These are phyloP conservation scores for Clitoria ternatea DNA, from an alignment of 306 rosid genomes.

Conservation along the genomic window DNA sequence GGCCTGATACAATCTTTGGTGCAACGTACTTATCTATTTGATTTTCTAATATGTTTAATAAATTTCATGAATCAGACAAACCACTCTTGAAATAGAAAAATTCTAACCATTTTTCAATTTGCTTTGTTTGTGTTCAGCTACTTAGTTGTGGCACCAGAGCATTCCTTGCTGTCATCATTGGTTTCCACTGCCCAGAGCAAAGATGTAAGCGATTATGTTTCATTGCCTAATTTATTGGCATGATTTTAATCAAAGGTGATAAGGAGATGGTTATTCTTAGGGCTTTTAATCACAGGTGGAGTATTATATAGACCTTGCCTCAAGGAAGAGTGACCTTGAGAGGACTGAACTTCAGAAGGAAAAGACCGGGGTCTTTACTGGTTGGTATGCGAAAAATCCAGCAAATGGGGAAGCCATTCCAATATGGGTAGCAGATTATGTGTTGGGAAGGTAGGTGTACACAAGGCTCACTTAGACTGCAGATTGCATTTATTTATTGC, in stretches of 20 bases:
- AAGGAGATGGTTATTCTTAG: slow-evolving; percentile 38
- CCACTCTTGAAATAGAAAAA: slow-evolving; percentile 13
- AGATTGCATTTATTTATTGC: slow-evolving; percentile 18
- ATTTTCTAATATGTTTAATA: slow-evolving; percentile 19
- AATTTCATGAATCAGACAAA: slow-evolving; percentile 21
- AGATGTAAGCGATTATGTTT: slow-evolving; percentile 47
- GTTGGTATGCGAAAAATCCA: slow-evolving; percentile 88
- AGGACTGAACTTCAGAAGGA: slow-evolving; percentile 99
- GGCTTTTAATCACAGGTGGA: slow-evolving; percentile 58
- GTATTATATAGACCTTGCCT: slow-evolving; percentile 71
- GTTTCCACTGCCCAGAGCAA: slow-evolving; percentile 55
- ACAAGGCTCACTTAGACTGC: slow-evolving; percentile 8
- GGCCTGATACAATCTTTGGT: slow-evolving; percentile 97
- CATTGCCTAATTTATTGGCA: slow-evolving; percentile 24
- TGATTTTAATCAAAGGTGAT: slow-evolving; percentile 31
- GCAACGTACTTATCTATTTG: slow-evolving; percentile 75
- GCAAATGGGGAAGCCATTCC: slow-evolving; percentile 84
- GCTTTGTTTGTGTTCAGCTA: slow-evolving; percentile 53
- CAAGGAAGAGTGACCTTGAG: slow-evolving; percentile 94
- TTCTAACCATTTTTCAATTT: slow-evolving; percentile 8
- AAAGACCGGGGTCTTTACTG: slow-evolving; percentile 88
- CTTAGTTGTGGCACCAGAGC: slow-evolving; percentile 93
- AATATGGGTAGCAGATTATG: slow-evolving; percentile 98
- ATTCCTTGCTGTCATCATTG: slow-evolving; percentile 59
- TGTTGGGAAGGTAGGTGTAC: slow-evolving; percentile 79